A percentile compares a stretch with the other conserved stretches of the same genome.
phyloP scores from a whole-genome alignment of 179 eudicot genomes.

The Silene vulgaris region DNA sequence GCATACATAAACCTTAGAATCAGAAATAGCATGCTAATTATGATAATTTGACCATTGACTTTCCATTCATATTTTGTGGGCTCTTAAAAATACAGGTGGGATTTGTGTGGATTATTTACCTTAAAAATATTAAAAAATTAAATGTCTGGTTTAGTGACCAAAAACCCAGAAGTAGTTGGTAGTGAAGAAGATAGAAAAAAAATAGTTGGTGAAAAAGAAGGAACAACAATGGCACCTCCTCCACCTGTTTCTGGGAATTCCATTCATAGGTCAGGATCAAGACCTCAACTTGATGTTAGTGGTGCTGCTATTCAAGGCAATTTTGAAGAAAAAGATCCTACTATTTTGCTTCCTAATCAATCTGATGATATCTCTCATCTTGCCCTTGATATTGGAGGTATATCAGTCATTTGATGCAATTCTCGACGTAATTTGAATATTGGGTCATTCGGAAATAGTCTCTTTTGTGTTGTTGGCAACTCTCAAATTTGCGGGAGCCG shows the following conservation, averaged over 20 bases:
- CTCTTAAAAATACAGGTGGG: conserved; percentile 24
- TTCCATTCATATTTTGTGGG: conserved; percentile 13
- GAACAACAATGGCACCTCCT: conserved; percentile 22
- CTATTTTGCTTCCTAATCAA: conserved; percentile 90
- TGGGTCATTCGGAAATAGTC: too few relatives aligned
- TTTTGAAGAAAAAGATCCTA: conserved; percentile 85
- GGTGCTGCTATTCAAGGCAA: conserved; percentile 95
- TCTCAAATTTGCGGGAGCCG: too few relatives aligned
- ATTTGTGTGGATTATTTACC: conserved; percentile 11
- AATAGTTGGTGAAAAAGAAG: conserved; percentile 31
- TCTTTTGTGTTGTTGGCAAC: too few relatives aligned
- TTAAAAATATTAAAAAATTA: background rate
- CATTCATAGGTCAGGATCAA: conserved; percentile 65
- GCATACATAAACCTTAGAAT: too few relatives aligned
- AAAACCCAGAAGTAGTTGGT: conserved; percentile 40
- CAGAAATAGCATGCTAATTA: too few relatives aligned
- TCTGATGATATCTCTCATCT: conserved; percentile 94
- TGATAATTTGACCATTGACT: background rate
- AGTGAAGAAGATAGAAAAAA: conserved; percentile 21
- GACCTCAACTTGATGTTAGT: conserved; percentile 88
- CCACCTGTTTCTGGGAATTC: conserved; percentile 46
- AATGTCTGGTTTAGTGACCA: conserved; percentile 45
- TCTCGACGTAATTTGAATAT: too few relatives aligned
- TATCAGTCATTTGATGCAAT: background rate
- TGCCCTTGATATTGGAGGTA: conserved; percentile 98